Base-by-base conservation (phyloP, 495 filamentous ascomycete species). In the Aspergillus saccharolyticus region DNA sequence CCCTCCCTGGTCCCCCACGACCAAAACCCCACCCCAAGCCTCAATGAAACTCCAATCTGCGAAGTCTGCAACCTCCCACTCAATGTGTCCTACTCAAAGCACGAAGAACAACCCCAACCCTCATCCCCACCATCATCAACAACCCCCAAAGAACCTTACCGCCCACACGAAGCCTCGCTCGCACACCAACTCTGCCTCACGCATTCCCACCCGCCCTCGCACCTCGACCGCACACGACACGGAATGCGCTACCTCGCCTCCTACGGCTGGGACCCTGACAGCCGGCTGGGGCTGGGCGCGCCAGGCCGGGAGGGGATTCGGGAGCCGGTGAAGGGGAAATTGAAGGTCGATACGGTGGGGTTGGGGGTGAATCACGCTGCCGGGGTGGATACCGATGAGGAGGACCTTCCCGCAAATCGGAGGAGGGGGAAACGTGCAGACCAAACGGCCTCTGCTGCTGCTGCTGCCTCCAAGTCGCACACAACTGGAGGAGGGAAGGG, bases 251-350 rank as follows among this genome's bases (percentile, higher is more conserved):
- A 89, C 50, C 83, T 97, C 3, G 79, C 85, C 28, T 78, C 84
- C 1, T 85, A 90, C 60, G 92, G 93, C 42, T 97, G 90, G 89
- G 89, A 96, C 67, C 91, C 89, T 0, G 91, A 97, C 71, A 79
- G 83, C 39, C 73, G 90, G 20, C 63, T 73, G 6, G 92, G 92
- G 0, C 78, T 97, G 0, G 92, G 92, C 0, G 78, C 78, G 18
- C 59, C 67, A 0, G 85, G 88, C 1, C 71, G 75, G 7, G 83
- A 92, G 65, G 93, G 92, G 3, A 87, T 89, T 25, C 75, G 83
- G 49, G 84, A 81, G 59, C 93, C 92, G 0, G 70, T 97, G 57
- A 93, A 91, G 62, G 73, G 80, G 7, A 84, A 80, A 55, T 71
- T 79, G 42, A 96, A 96, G 71, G 80, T 83, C 57, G 85, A 91